Conservation (phyloP, 2,329 filamentous ascomycete species). For the Alternaria infectoria region DNA sequence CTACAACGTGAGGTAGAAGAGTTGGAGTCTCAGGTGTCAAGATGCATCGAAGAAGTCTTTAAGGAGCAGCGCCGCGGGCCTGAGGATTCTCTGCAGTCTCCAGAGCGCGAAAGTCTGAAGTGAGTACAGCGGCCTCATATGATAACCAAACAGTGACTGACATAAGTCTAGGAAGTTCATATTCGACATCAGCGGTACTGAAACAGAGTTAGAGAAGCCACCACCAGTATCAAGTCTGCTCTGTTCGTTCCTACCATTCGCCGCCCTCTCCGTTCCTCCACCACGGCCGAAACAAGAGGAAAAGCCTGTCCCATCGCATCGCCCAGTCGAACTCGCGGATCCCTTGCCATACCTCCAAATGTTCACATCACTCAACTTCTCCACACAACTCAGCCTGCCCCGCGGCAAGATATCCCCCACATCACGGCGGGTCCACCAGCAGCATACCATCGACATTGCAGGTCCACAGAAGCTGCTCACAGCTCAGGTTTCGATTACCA, state of each 20-base stretch:
- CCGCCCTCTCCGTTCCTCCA: slow-evolving; percentile 27
- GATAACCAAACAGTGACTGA: slow-evolving; percentile 5
- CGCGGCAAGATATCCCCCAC: slow-evolving; percentile 13
- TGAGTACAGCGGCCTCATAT: slow-evolving; percentile 6
- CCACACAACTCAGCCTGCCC: slow-evolving; percentile 56
- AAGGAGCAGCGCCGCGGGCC: slow-evolving; percentile 30
- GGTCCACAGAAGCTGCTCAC: slow-evolving; percentile 63
- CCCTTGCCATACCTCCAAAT: slow-evolving; percentile 72
- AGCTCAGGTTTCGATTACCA: slow-evolving; percentile 63
- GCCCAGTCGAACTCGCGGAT: slow-evolving; percentile 67
- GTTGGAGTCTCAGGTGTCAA: slow-evolving; percentile 41
- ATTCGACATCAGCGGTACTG: slow-evolving; percentile 22
- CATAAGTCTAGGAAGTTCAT: slow-evolving; percentile 30
- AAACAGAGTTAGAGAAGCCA: slow-evolving; percentile 25
- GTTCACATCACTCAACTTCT: slow-evolving; percentile 72
- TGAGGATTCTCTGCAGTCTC: slow-evolving; percentile 15
- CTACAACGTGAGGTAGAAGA: slow-evolving; percentile 37
- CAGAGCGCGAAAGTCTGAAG: slow-evolving; percentile 34
- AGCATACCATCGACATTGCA: slow-evolving; percentile 62
- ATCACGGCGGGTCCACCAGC: slow-evolving; percentile 27
- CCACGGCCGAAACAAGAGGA: slow-evolving; percentile 33
- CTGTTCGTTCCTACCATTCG: slow-evolving; percentile 51
- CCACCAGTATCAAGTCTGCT: slow-evolving; percentile 43
- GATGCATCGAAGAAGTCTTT: slow-evolving; percentile 34
- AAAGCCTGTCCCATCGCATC: slow-evolving; percentile 65